Evolutionary conservation across 441 rosid species (phyloP), one percentile per base, ranked within the genome.

Genomic region (Metrosideros polymorpha): DNA sequence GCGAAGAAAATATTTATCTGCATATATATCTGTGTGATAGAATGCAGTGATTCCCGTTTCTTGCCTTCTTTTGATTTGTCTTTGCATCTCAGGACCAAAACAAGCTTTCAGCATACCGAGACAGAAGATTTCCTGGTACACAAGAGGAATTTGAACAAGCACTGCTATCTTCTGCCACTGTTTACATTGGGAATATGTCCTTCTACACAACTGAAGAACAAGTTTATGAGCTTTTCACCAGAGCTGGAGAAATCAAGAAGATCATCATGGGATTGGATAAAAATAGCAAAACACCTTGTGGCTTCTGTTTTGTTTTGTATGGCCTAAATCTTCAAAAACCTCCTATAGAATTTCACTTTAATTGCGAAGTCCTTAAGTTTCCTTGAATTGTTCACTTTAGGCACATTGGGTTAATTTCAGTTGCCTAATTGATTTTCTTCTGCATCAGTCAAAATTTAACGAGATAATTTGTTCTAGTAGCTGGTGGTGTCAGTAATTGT

Each of bases 131-230:
- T 83, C 90, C 92, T 7, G 99, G 99, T n/a, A 88, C 94, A 17
- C 98, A 95, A 84, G 98, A 96, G 77, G 99, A 96, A 85, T 98
- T 95, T 39, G 99, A 98, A 24, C 94, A 93, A 24, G 94, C 98
- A 8, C 91, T 98, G 77, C 88, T 84, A 85, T 84, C 91, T 56
- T 95, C 99, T 39, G 84, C 92, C 1, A 98, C 99, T 57, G 93
- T 95, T 52, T 98, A 98, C 88, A 86, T 98, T 30, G 99, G 99
- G 53, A 98, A 98, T 90, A 95, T 96, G 94, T 96, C 99, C 17
- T 98, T 98, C 55, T 98, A 96, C 87, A 95, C 99, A 4, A 98
- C 99, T 1, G 99, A 98, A 88, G 99, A 98, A 90, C 99, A 96
- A 92, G 95, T 98, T 86, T 96, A 96, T 66, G 99, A 98, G 94